Conservation (phyloP, 1,284 basidiomycete species). For the Fomitiporia mediterranea region DNA sequence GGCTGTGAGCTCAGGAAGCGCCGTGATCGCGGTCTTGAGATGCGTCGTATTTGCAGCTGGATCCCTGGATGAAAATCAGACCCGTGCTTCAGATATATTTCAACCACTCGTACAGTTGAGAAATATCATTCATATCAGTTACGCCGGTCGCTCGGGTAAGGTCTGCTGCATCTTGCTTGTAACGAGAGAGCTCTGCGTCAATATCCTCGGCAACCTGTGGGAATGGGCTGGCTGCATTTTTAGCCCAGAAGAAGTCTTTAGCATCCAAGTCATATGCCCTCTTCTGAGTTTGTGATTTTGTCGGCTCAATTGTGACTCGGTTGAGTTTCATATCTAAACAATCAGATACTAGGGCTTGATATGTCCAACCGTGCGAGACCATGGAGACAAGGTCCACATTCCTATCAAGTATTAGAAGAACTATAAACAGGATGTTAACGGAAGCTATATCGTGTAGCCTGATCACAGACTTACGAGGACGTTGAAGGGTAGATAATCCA, state of each 20-base stretch:
- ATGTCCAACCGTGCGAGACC: constrained; percentile 98
- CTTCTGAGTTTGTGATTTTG: constrained; percentile 57
- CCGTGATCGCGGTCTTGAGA: constrained; percentile 96
- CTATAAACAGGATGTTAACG: constrained; percentile 37
- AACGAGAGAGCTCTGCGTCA: constrained; percentile 87
- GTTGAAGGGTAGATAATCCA: constrained; percentile 70
- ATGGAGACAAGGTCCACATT: constrained; percentile 96
- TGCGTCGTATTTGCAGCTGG: constrained; percentile 93
- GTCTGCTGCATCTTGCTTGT: constrained; percentile 96
- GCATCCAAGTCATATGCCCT: constrained; percentile 95
- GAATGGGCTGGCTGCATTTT: constrained; percentile 95
- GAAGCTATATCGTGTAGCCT: not conserved
- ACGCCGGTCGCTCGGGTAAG: constrained; percentile 96
- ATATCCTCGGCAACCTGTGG: constrained; percentile 99
- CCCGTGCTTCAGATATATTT: constrained; percentile 3
- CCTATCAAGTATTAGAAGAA: constrained; percentile 90
- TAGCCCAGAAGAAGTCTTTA: constrained; percentile 99
- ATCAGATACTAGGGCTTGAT: constrained; percentile 97
- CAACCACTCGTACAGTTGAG: constrained; percentile 74
- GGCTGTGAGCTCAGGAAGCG: constrained; percentile 95
- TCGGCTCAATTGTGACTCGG: constrained; percentile 74
- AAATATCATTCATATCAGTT: constrained; percentile 92
- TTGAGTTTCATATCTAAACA: constrained; percentile 98
- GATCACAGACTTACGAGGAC: constrained; percentile 61
- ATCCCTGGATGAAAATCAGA: constrained; percentile 49